A percentile compares a stretch with the other conserved stretches of the same genome.
phyloP scores from a whole-genome alignment of 1,284 basidiomycete species.

The Testicularia cyperi region DNA sequence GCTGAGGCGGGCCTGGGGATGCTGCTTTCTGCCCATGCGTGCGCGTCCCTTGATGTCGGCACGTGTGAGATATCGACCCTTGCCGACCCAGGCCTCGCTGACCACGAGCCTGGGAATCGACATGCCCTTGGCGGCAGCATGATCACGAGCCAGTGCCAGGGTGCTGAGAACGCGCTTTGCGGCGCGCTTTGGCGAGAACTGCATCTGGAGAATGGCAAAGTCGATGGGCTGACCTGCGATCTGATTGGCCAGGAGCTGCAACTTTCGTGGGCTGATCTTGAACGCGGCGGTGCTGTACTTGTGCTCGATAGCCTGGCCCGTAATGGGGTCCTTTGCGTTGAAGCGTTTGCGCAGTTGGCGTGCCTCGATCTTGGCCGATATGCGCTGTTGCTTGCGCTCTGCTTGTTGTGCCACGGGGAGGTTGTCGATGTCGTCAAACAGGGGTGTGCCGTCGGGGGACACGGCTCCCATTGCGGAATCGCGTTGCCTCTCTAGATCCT shows the following conservation, averaged over 20 bases:
- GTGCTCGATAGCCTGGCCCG: constrained; percentile 66
- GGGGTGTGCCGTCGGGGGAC: constrained; percentile 45
- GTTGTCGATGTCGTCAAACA: constrained; percentile 45
- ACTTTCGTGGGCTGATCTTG: constrained; percentile 88
- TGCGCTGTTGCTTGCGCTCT: constrained; percentile 23
- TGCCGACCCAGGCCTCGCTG: constrained; percentile 88
- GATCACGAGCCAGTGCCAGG: constrained; percentile 81
- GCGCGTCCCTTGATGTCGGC: constrained; percentile 86
- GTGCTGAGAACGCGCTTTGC: constrained; percentile 83
- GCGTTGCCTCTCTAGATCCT: constrained; percentile 33
- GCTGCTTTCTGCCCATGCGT: constrained; percentile 75
- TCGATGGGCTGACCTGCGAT: constrained; percentile 69
- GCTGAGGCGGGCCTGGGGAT: constrained; percentile 75
- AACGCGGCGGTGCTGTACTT: constrained; percentile 87
- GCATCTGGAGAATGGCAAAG: constrained; percentile 92
- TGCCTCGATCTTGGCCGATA: constrained; percentile 28
- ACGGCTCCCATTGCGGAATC: constrained; percentile 45
- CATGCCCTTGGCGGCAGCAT: constrained; percentile 80
- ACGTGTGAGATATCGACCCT: constrained; percentile 72
- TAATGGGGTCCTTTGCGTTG: constrained; percentile 36
- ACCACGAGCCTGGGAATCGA: constrained; percentile 76
- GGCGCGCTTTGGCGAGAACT: constrained; percentile 87
- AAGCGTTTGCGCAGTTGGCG: constrained; percentile 50
- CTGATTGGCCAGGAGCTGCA: constrained; percentile 83
- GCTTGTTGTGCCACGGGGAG: constrained; percentile 31